Percentiles rank a stretch among this genome's conserved stretches.
Evolutionary conservation across 139 green algal genomes (phyloP).

Genomic region (Haematococcus sp.): DNA sequence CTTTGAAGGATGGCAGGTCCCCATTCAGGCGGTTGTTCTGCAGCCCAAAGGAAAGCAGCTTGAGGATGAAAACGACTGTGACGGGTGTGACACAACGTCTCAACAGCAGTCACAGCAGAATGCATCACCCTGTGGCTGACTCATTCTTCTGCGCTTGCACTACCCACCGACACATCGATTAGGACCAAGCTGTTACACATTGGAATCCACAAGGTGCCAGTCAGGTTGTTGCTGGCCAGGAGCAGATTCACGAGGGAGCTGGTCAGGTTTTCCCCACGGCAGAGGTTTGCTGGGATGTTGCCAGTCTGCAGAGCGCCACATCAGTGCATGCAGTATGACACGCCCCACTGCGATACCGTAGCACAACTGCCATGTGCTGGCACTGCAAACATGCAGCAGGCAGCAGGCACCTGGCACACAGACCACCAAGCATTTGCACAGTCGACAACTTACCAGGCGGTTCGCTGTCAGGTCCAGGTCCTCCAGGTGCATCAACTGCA

Average conservation of each 20-base stretch:
- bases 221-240: conserved; percentile 16
- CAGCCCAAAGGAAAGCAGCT: neutral
- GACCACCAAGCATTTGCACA: neutral
- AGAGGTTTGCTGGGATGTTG: conserved; percentile 7
- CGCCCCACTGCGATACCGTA: too few species aligned
- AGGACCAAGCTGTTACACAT: conserved; percentile 1
- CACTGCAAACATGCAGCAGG: neutral
- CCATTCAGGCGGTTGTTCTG: conserved; percentile 25
- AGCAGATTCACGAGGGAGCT: conserved; percentile 10
- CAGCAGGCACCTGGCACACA: neutral
- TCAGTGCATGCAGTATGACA: too few species aligned
- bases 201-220: neutral
- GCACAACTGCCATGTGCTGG: neutral
- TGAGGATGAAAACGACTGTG: neutral
- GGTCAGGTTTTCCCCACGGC: neutral
- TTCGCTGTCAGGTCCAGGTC: neutral
- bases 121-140: neutral
- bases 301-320: conserved; percentile 11
- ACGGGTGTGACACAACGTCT: neutral
- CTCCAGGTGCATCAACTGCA: neutral
- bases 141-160: neutral
- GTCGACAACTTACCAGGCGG: neutral
- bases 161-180: conserved; percentile 15
- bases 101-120: too few species aligned
- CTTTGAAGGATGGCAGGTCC: conserved; percentile 2